Percentiles rank a stretch among this genome's conserved stretches.
These are phyloP conservation scores for Phytophthora pisi DNA, from an alignment of 352 stramenopile species.

Conservation along the genomic window DNA sequence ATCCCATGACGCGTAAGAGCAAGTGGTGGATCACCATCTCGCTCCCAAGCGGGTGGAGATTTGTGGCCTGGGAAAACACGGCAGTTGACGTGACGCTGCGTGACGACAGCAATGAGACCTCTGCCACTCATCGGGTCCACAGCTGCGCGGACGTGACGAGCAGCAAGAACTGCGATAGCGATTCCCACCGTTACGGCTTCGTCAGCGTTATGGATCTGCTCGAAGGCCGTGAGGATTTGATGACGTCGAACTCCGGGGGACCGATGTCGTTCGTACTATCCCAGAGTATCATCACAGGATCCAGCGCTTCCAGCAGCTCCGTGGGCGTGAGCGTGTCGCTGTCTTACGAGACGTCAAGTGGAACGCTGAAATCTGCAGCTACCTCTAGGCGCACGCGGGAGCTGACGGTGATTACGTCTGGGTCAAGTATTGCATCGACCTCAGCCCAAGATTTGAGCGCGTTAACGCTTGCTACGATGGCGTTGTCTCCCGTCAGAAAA, in stretches of 20 bases:
- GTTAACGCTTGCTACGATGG: slow-evolving; percentile 68
- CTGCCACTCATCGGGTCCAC: slow-evolving; percentile 36
- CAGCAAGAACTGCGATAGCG: slow-evolving; percentile 47
- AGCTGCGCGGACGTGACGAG: slow-evolving; percentile 61
- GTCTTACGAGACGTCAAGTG: slow-evolving; percentile 58
- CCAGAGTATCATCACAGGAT: slow-evolving; percentile 69
- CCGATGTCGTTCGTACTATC: slow-evolving; percentile 64
- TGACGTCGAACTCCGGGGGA: slow-evolving; percentile 47
- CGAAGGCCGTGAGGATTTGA: slow-evolving; percentile 52
- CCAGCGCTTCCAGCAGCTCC: slow-evolving; percentile 30
- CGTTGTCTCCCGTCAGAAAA: slow-evolving; percentile 43
- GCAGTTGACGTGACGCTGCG: slow-evolving; percentile 52
- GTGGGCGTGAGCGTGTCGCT: slow-evolving; percentile 57
- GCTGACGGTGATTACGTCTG: slow-evolving; percentile 43
- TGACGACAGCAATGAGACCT: slow-evolving; percentile 28
- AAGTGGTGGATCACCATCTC: slow-evolving; percentile 82
- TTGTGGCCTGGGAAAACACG: slow-evolving; percentile 71
- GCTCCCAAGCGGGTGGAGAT: slow-evolving; percentile 67
- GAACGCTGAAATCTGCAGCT: slow-evolving; percentile 38
- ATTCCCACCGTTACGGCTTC: slow-evolving; percentile 60
- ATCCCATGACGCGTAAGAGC: slow-evolving; percentile 46
- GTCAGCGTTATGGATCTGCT: slow-evolving; percentile 70
- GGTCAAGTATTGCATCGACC: slow-evolving; percentile 19
- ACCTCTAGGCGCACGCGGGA: slow-evolving; percentile 51
- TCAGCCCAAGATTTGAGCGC: slow-evolving; percentile 42